phyloP scores from a whole-genome alignment of 2,329 filamentous ascomycete species.

The Cordyceps cicadae region DNA sequence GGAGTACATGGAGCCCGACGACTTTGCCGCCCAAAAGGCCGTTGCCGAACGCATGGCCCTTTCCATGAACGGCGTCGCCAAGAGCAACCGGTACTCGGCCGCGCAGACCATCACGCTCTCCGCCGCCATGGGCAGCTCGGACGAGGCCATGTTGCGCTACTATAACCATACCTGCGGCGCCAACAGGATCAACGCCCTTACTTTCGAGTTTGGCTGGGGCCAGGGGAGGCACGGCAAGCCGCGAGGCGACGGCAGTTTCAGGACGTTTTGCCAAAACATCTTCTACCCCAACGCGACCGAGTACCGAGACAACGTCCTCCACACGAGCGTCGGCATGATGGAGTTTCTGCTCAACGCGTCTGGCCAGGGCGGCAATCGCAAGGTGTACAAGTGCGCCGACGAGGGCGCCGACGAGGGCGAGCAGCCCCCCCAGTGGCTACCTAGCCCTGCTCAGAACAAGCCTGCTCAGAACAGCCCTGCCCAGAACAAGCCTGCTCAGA shows the following conservation, averaged over 20 bases:
- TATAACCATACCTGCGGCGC: constrained; percentile 25
- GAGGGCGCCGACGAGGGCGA: too few relatives aligned
- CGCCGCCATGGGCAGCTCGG: constrained; percentile 36
- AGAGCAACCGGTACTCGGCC: constrained; percentile 15
- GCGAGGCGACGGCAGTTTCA: too few relatives aligned
- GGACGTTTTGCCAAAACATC: constrained; percentile 21
- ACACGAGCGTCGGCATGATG: constrained; percentile 40
- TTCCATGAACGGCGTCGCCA: constrained; percentile 26
- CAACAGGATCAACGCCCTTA: constrained; percentile 34
- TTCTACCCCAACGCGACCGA: constrained; percentile 38
- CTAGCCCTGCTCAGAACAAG: too few relatives aligned
- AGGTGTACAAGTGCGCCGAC: constrained; percentile 11
- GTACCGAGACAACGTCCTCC: constrained; percentile 36
- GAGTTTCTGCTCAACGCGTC: constrained; percentile 32
- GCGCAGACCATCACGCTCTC: constrained; percentile 29
- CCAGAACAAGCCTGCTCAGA: too few relatives aligned
- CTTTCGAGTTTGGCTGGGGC: constrained; percentile 37
- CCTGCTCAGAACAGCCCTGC: too few relatives aligned
- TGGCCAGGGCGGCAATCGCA: constrained; percentile 12
- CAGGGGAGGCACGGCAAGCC: constrained; percentile 6
- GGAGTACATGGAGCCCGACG: constrained; percentile 34
- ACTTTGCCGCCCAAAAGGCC: constrained; percentile 25
- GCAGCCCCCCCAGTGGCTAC: too few relatives aligned
- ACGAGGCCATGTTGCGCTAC: constrained; percentile 38
- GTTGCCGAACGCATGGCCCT: constrained; percentile 27